phyloP scores from a whole-genome alignment of 2,329 filamentous ascomycete species.

The Aspergillus nomiae region DNA sequence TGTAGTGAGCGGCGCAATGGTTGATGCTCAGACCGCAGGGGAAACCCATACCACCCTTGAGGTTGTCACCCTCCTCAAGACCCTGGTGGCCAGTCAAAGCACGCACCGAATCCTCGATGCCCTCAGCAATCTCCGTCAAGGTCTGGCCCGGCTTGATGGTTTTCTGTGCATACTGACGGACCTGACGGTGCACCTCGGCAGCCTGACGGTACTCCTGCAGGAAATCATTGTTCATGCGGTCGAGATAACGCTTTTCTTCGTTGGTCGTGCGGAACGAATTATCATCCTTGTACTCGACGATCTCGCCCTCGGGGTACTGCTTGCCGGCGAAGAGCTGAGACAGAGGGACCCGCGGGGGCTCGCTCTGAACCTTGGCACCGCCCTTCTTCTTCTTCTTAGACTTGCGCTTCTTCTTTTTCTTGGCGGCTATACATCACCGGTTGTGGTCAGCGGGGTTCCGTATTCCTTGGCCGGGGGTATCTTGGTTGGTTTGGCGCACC shows the following conservation, averaged over 20 bases:
- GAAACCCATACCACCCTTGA: slow-evolving; percentile 82
- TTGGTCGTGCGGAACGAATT: slow-evolving; percentile 77
- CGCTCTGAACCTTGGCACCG: slow-evolving; percentile 69
- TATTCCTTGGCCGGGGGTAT: background rate
- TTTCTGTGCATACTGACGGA: slow-evolving; percentile 79
- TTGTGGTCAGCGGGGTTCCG: slow-evolving; percentile 9
- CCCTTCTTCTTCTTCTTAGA: slow-evolving; percentile 69
- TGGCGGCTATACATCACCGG: slow-evolving; percentile 43
- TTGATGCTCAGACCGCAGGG: slow-evolving; percentile 82
- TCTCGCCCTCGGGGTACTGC: slow-evolving; percentile 75
- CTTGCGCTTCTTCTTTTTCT: slow-evolving; percentile 86
- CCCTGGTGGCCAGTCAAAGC: slow-evolving; percentile 75
- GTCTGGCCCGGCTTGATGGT: slow-evolving; percentile 79
- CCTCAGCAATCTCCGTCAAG: slow-evolving; percentile 79
- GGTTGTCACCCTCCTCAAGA: slow-evolving; percentile 73
- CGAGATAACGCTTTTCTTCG: slow-evolving; percentile 81
- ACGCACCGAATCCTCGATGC: slow-evolving; percentile 82
- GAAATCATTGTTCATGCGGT: slow-evolving; percentile 79
- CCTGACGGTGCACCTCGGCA: slow-evolving; percentile 87
- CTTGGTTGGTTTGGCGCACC: slow-evolving; percentile 26
- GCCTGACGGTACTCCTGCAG: slow-evolving; percentile 78
- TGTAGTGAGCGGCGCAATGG: slow-evolving; percentile 84
- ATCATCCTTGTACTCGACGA: slow-evolving; percentile 75
- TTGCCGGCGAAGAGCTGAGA: slow-evolving; percentile 73
- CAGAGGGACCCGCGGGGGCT: slow-evolving; percentile 72